Evolutionary conservation across 192 early-diverging fungal genomes (phyloP).

Genomic region (Coemansia sp.): DNA sequence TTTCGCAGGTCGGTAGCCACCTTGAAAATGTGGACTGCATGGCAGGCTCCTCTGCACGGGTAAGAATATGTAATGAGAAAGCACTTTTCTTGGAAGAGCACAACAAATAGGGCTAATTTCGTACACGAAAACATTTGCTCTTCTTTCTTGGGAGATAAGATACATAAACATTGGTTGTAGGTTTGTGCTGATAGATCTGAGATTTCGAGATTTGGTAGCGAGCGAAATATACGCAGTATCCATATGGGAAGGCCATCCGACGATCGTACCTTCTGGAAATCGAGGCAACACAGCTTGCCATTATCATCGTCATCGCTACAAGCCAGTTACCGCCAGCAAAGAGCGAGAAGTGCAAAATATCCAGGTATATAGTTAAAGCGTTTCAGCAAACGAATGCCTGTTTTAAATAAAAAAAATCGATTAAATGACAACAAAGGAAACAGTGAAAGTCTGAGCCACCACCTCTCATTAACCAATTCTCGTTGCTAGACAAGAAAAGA

Average conservation of each 20-base stretch:
- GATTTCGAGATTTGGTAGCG: neutral
- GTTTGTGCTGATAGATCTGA: neutral
- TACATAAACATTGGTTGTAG: too few species aligned
- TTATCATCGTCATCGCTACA: neutral
- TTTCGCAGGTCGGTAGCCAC: neutral
- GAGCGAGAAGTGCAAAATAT: neutral
- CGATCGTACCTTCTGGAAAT: neutral
- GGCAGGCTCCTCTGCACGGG: neutral
- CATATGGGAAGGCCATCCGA: neutral
- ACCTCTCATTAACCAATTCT: too few species aligned
- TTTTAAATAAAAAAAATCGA: neutral
- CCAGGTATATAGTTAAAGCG: neutral
- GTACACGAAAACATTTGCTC: neutral
- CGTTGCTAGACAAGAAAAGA: neutral
- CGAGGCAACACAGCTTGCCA: neutral
- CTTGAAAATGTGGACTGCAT: neutral
- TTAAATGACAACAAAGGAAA: neutral
- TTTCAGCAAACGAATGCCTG: too few species aligned
- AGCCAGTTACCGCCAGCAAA: neutral
- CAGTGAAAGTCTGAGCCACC: neutral
- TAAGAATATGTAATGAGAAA: neutral
- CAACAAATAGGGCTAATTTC: too few species aligned
- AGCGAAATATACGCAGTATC: neutral
- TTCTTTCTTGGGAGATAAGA: too few species aligned
- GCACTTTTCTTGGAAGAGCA: too few species aligned